Percentiles rank a stretch among this genome's conserved stretches.
Conservation (phyloP, 345 rosid genomes). For the Turnera subulata region DNA sequence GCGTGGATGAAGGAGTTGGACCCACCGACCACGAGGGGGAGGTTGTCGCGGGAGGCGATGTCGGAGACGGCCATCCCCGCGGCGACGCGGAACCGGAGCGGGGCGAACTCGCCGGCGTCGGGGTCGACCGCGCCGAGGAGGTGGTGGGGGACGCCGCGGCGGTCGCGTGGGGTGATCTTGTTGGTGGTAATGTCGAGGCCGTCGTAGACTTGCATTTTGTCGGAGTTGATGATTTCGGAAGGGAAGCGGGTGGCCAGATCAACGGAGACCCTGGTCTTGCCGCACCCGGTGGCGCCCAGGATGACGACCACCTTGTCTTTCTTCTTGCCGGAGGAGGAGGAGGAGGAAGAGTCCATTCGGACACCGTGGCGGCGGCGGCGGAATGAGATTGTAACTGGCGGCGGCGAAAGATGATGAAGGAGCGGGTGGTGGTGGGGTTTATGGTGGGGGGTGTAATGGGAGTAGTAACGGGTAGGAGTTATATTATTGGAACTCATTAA, state of each 20-base stretch:
- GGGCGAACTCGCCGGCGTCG: constrained; percentile 44
- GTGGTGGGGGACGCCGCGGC: constrained; percentile 70
- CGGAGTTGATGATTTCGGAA: constrained; percentile 75
- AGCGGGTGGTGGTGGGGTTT: background rate
- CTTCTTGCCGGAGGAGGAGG: background rate
- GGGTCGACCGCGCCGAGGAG: constrained; percentile 54
- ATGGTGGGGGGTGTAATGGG: constrained; percentile 7
- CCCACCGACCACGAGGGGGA: constrained; percentile 84
- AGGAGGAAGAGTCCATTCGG: constrained; percentile 14
- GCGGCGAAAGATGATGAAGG: too few relatives aligned
- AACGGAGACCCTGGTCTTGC: constrained; percentile 74
- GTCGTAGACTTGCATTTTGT: constrained; percentile 76
- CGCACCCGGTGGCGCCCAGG: constrained; percentile 89
- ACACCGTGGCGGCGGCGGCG: background rate
- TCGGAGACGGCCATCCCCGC: constrained; percentile 40
- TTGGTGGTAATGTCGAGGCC: constrained; percentile 88
- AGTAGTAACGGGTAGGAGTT: background rate
- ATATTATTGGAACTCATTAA: background rate
- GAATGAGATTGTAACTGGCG: background rate
- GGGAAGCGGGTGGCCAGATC: constrained; percentile 55
- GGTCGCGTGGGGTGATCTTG: constrained; percentile 53
- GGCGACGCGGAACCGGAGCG: constrained; percentile 47
- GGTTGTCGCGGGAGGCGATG: constrained; percentile 34
- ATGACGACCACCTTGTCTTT: constrained; percentile 66
- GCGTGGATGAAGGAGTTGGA: constrained; percentile 85